Base-by-base conservation (phyloP, 495 filamentous ascomycete genomes). In the Elaphomyces granulatus region DNA sequence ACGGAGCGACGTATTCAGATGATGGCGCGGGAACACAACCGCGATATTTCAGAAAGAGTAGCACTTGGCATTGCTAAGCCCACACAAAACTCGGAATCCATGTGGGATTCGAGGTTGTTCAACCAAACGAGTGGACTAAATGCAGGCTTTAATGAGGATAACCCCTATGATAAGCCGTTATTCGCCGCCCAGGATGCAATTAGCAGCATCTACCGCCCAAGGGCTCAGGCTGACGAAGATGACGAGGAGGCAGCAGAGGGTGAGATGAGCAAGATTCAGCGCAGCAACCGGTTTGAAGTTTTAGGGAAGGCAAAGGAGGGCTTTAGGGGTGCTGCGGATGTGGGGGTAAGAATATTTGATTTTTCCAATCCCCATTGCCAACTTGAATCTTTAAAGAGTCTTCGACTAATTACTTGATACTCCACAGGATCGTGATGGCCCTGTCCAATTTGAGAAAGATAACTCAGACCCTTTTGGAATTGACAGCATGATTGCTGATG, bases 381-480 rank as follows among this genome's bases (percentile, higher is more conserved):
- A 8, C 18, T 32, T 39, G 38, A 34, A 56, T 33, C 18, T 30
- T n/a, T 17, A 34, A 32, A 26, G n/a, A n/a, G n/a, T n/a, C n/a
- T n/a, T n/a, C 8, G 19, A 55, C 43, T 38, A 20, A 15, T 34
- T n/a, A n/a, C n/a, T n/a, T n/a, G n/a, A 32, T 33, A n/a, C 16
- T 19, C 18, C 19, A 28, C 42, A 83, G 78, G 78, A 66, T 34
- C 71, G 83, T 43, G 81, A 86, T 32, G 90, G 90, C 15, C 90
- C 92, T 2, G 90, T 99, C n/a, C 84, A 93, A 54, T 99, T 99
- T 54, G 90, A 96, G 64, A 93, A 90, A 62, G 90, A 95, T 46
- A 71, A 66, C 2, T 71, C 70, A 14, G 87, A 95, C 63, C 84
- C 86, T 4, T 96, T 96, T 49, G 81, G 87, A 20, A 86, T 96